Evolutionary conservation across 805 yeast species (phyloP).

Genomic region (Metschnikowia baotianmanensis): DNA sequence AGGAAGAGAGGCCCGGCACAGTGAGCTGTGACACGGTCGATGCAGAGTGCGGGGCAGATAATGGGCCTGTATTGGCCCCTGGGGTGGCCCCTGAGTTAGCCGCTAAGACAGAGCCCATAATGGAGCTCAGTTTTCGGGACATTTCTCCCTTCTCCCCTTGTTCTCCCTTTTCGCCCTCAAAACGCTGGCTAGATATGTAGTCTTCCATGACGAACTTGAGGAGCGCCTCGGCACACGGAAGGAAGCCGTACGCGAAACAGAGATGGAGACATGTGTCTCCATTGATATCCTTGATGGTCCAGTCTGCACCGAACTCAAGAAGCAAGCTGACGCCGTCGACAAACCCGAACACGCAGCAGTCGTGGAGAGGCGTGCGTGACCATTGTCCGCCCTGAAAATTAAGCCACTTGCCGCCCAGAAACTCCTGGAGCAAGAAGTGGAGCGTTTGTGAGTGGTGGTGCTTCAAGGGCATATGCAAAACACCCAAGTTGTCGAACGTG

Average conservation of each 20-base stretch:
- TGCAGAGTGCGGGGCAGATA: too few relatives aligned
- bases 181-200: too few relatives aligned
- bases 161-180: too few relatives aligned
- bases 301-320: slow-evolving; percentile 67
- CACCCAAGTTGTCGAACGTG: slow-evolving; percentile 58
- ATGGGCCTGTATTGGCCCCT: too few relatives aligned
- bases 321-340: slow-evolving; percentile 62
- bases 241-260: slow-evolving; percentile 60
- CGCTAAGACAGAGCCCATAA: too few relatives aligned
- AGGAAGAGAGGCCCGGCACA: too few relatives aligned
- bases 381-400: slow-evolving; percentile 53
- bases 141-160: too few relatives aligned
- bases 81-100: too few relatives aligned
- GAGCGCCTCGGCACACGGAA: slow-evolving; percentile 43
- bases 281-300: slow-evolving; percentile 26
- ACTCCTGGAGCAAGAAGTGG: slow-evolving; percentile 59
- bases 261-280: slow-evolving; percentile 41
- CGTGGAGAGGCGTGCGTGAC: slow-evolving; percentile 61
- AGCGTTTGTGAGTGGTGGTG: slow-evolving; percentile 65
- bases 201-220: slow-evolving; percentile 11
- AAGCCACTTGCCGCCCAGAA: slow-evolving; percentile 43
- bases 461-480: slow-evolving; percentile 66
- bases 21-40: too few relatives aligned
- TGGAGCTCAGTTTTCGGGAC: too few relatives aligned
- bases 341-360: slow-evolving; percentile 59